These are phyloP conservation scores for Wickerhamiella domercqiae DNA, from an alignment of 805 yeast species.

Conservation along the genomic window DNA sequence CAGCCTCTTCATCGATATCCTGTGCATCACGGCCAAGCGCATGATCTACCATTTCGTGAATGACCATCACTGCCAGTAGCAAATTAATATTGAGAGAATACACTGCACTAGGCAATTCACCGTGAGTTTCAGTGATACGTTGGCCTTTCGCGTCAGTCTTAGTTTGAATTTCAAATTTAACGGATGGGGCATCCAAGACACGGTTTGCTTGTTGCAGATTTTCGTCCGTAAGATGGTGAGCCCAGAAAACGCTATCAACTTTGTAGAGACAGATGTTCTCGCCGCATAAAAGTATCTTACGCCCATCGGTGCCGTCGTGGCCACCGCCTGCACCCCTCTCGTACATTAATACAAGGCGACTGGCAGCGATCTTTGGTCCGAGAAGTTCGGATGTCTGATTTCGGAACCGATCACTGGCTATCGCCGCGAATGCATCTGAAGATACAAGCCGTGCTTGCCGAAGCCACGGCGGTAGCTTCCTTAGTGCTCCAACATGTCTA, in stretches of 20 bases:
- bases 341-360: conserved; percentile 7
- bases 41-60: conserved; percentile 16
- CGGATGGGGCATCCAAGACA: conserved; percentile 8
- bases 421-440: conserved; percentile 6
- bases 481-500: conserved; percentile 5
- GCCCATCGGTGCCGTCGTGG: conserved; percentile 13
- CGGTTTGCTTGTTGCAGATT: conserved; percentile 2
- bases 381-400: conserved; percentile 13
- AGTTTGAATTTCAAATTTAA: conserved; percentile 6
- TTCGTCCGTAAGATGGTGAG: conserved; percentile 5
- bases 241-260: conserved; percentile 9
- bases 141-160: not conserved
- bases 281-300: conserved; percentile 7
- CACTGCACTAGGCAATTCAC: conserved; percentile 8
- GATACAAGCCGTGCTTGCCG: conserved; percentile 5
- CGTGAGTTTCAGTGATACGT: not conserved
- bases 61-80: conserved; percentile 16
- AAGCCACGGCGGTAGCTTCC: conserved; percentile 17
- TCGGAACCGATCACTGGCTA: conserved; percentile 18
- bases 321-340: conserved; percentile 2
- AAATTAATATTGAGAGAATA: conserved; percentile 15
- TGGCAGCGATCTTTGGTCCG: conserved; percentile 12
- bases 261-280: conserved; percentile 10
- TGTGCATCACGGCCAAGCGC: conserved; percentile 10
- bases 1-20: conserved; percentile 1